These are phyloP conservation scores for Suhomyces kunorum DNA, from an alignment of 1,139 yeast genomes.

Conservation along the genomic window DNA sequence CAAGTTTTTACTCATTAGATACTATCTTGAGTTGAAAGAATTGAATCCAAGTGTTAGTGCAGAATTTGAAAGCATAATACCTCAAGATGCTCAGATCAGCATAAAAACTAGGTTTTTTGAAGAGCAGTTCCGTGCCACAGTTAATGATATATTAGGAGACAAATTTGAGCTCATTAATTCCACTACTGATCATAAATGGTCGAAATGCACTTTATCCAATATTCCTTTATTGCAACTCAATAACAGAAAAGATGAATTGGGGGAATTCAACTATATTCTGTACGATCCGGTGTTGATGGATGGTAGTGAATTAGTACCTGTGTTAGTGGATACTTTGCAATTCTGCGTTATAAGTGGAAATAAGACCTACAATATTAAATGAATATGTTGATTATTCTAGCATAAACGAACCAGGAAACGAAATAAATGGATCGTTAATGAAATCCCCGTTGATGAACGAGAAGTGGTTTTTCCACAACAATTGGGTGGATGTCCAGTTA, in stretches of 20 bases:
- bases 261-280: conserved; percentile 32
- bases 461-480: conserved; percentile 31
- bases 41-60: conserved; percentile 4
- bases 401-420: conserved; percentile 14
- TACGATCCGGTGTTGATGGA: conserved; percentile 14
- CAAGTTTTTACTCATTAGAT: conserved; percentile 29
- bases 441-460: conserved; percentile 19
- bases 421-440: conserved; percentile 22
- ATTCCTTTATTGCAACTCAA: conserved; percentile 40
- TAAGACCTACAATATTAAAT: conserved; percentile 23
- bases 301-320: conserved; percentile 19
- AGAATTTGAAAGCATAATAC: conserved; percentile 12
- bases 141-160: conserved; percentile 16
- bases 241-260: conserved; percentile 38
- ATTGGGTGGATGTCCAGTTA: conserved; percentile 36
- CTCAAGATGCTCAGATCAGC: conserved; percentile 24
- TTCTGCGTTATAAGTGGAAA: conserved; percentile 40
- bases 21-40: conserved; percentile 18
- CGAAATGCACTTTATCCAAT: conserved; percentile 37
- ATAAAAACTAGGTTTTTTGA: conserved; percentile 31
- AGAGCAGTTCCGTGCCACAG: conserved; percentile 27
- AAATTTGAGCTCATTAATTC: conserved; percentile 27
- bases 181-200: conserved; percentile 39
- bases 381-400: conserved; percentile 1
- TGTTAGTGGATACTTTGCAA: conserved; percentile 23